Evolutionary conservation across 1,284 basidiomycete species (phyloP).

Genomic region (Tilletia walkeri): DNA sequence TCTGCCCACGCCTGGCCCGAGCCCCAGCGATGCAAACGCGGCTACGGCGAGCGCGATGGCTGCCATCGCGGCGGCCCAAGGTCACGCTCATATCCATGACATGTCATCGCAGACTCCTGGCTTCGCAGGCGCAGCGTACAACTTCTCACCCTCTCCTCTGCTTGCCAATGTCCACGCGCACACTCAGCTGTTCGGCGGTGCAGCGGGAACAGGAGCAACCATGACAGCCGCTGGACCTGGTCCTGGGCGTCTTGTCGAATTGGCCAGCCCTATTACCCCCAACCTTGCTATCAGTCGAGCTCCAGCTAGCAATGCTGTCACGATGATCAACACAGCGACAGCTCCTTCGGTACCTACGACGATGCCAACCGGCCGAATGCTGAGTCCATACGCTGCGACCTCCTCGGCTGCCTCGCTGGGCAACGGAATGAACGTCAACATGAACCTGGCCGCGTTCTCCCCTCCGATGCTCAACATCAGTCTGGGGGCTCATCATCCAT

Average conservation of each 20-base stretch:
- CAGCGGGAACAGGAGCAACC: too few relatives aligned
- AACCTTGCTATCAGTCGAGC: neutral
- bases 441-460: neutral
- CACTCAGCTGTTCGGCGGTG: too few relatives aligned
- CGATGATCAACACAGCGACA: neutral
- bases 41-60: conserved; percentile 2
- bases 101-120: too few relatives aligned
- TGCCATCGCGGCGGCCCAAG: neutral
- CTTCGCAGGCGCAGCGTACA: neutral
- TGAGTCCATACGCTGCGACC: too few relatives aligned
- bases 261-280: neutral
- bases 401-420: too few relatives aligned
- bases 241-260: neutral
- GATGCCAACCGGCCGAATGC: neutral
- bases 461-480: conserved; percentile 9
- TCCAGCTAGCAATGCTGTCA: neutral
- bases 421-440: neutral
- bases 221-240: neutral
- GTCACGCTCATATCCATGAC: neutral
- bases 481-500: neutral
- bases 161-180: neutral
- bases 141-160: neutral
- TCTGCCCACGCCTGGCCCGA: conserved; percentile 4
- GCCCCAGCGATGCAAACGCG: conserved; percentile 1
- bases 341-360: too few relatives aligned